Percentiles rank a stretch among this genome's conserved stretches.
Evolutionary conservation across 2,329 filamentous ascomycete species (phyloP).

Genomic region (Lachnellula hyalina): DNA sequence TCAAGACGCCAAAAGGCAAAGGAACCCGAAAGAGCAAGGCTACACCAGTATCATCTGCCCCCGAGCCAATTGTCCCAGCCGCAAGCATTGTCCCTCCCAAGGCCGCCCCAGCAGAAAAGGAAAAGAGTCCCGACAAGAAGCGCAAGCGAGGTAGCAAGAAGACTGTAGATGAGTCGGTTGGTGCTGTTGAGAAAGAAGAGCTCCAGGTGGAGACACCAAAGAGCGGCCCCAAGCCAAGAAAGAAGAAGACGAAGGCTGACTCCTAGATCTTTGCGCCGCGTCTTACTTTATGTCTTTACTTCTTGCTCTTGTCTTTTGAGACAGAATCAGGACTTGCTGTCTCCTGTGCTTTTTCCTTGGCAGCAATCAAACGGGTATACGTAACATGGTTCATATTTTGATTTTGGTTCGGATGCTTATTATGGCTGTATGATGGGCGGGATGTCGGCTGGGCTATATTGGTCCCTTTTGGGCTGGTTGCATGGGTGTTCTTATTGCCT

Average conservation of each 20-base stretch:
- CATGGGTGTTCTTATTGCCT: neutral
- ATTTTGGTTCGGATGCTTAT: neutral
- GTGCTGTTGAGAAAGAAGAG: constrained; percentile 39
- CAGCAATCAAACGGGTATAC: neutral
- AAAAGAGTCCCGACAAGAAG: constrained; percentile 56
- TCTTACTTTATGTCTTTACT: neutral
- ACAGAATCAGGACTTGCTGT: neutral
- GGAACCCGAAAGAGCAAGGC: constrained; percentile 34
- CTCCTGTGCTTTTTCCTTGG: neutral
- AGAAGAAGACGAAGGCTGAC: constrained; percentile 48
- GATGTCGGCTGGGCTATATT: neutral
- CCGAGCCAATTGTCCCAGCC: constrained; percentile 16
- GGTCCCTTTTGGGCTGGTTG: neutral
- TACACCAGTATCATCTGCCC: constrained; percentile 13
- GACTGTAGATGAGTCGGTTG: constrained; percentile 4
- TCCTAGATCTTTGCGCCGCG: constrained; percentile 34
- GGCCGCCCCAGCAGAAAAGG: constrained; percentile 17
- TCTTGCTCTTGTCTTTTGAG: neutral
- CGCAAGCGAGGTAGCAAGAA: constrained; percentile 54
- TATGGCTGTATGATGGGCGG: constrained; percentile 5
- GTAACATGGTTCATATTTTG: neutral
- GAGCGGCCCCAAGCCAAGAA: constrained; percentile 25
- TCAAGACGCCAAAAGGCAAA: constrained; percentile 53
- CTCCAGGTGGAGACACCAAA: constrained; percentile 22
- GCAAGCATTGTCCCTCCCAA: constrained; percentile 20